Base-by-base conservation (phyloP, 352 stramenopile genomes). In the Blastocystis sp. region DNA sequence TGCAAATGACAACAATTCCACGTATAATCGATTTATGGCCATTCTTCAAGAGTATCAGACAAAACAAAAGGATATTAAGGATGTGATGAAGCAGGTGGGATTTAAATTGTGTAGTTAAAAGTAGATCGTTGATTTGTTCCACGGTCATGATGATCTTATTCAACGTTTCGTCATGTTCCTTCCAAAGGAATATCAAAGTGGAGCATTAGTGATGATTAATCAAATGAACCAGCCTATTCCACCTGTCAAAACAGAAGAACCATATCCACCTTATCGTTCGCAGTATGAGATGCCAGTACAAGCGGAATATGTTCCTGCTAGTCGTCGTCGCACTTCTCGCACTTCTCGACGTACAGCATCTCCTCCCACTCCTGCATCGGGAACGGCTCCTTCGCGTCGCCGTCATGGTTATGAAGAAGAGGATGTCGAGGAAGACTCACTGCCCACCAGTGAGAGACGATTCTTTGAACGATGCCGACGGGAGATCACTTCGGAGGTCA, bases 31-130 rank as follows among this genome's bases (percentile, higher is more conserved):
- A 80, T 99, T 99, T 90, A 90, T 99, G 29, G 95, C 98, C 80
- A 99, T 99, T 88, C 89, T 99, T 67, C 96, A 99, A 91, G 98
- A 95, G 21, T 99, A 99, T 90, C 96, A 99, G 90, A 98, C 98
- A 88, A 95, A 98, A 90, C 95, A 98, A 89, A 92, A 95, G 14
- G 96, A 93, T 9, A 98, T 99, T 83, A 97, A 97, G 73, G 94
- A 98, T 37, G 94, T 96, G 29, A 74, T 92, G 27, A 88, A 93
- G 69, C 59, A 91, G 58, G 89, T 90, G 35, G n/a, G 29, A 88
- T 27, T 49, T 43, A 4, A n/a, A 11, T 57, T 7, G 7, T 4
- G 88, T n/a, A 29, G 0, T 77, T 1, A 43, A 1, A 29, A n/a
- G 89, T 95, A 98, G 92, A 96, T 99, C 0, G 98, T 96, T 4